A percentile compares a stretch with the other conserved stretches of the same genome.
Evolutionary conservation across 1,284 basidiomycete species (phyloP).

Genomic region (Grifola frondosa): DNA sequence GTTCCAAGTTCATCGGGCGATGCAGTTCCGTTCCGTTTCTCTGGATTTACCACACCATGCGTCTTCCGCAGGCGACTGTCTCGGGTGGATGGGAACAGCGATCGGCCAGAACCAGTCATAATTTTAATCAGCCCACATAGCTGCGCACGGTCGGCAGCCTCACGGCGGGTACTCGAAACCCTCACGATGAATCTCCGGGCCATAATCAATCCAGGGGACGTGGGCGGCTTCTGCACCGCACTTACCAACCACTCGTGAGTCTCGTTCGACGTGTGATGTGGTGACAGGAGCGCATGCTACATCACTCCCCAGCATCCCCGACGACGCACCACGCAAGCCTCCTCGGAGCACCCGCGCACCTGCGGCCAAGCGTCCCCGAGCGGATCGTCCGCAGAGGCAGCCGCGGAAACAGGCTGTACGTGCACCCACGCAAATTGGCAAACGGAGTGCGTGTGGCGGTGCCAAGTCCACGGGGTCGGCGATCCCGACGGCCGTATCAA

Average conservation of each 20-base stretch:
- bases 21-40: too few relatives aligned
- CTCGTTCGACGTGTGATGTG: not conserved
- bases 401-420: slow-evolving; percentile 4
- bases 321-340: slow-evolving; percentile 8
- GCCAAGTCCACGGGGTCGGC: slow-evolving; percentile 8
- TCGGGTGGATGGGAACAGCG: too few relatives aligned
- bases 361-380: slow-evolving; percentile 4
- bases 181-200: slow-evolving; percentile 20
- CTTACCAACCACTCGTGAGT: slow-evolving; percentile 12
- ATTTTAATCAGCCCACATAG: too few relatives aligned
- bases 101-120: too few relatives aligned
- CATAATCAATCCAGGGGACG: slow-evolving; percentile 18
- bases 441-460: slow-evolving; percentile 15
- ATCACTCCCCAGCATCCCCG: not conserved
- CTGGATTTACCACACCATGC: too few relatives aligned
- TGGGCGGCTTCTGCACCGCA: slow-evolving; percentile 16
- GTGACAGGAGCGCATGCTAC: not conserved
- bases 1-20: too few relatives aligned
- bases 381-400: not conserved
- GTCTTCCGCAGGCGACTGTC: too few relatives aligned
- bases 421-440: slow-evolving; percentile 9
- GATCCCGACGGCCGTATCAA: slow-evolving; percentile 9
- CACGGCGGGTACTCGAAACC: slow-evolving; percentile 13
- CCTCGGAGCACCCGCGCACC: slow-evolving; percentile 6
- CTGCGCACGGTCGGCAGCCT: slow-evolving; percentile 12